Evolutionary conservation across 108 stramenopile genomes (phyloP), one percentile per base, ranked within the genome.

Genomic region (Pseudonitzschia pungens): DNA sequence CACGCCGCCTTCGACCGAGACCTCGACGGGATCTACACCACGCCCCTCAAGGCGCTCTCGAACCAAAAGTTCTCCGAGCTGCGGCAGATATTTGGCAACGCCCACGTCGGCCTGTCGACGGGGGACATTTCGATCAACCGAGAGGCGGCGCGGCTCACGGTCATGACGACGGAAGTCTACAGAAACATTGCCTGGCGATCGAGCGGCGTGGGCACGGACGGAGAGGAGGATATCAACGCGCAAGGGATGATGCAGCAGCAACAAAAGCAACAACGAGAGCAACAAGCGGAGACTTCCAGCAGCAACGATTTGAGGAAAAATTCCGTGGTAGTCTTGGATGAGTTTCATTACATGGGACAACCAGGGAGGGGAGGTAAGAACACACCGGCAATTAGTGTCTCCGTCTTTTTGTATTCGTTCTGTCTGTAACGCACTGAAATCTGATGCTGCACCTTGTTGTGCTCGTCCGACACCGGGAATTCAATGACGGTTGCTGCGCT

Each of bases 331-430:
- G 94, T 97, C 26, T 83, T 98, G 72, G 97, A 98, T 69, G 97
- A 98, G 76, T 97, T 98, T 72, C 97, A 98, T 83, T 98, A 96
- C 85, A 97, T 98, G 93, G 96, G 96, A 68, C 88, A 92, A 60
- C 87, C 84, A 53, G 92, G 95, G 50, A 73, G 97, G 31, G 97
- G 97, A 11, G 92, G 54, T 55, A 24, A 55, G 54, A 26, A 55
- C 24, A 55, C 26, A 3, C 26, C 26, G 12, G 54, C 26, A 8
- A 9, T 51, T n/a, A n/a, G n/a, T 51, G 20, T 22, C 20, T 55
- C 2, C 26, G 10, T 55, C 10, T 21, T 10, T 55, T 11, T 1
- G 9, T 26, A 26, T 26, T 55, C 54, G 10, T 55, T 48, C 45
- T 48, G 14, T 48, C 18, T 8, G 45, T 8, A 12, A 36, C 36